Evolutionary conservation across 164 flowering plant species (phyloP), one percentile per base, ranked within the genome.

Genomic region (Paratinospora sagittata): DNA sequence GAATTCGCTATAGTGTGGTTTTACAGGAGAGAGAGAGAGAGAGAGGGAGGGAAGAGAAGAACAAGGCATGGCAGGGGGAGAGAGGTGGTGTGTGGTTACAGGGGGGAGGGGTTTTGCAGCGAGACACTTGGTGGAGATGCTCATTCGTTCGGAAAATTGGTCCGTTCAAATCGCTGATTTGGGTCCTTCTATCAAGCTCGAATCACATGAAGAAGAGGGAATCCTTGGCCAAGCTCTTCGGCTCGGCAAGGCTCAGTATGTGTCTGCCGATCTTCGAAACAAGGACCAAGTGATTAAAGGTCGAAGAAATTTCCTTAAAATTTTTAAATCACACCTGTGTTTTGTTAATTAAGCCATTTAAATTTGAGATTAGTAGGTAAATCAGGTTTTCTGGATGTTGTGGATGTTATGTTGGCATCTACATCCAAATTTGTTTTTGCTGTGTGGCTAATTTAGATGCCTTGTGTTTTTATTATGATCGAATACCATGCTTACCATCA

Each of bases 21-120:
- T 66, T 33, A 3, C 41, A 68, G 71, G 52, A 41, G 36, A 61
- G 63, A 55, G 37, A 21, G 21, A 30, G 36, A n/a, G n/a, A n/a
- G n/a, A n/a, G n/a, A n/a, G n/a, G n/a, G n/a, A n/a, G 71, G 66
- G 16, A 13, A 4, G 34, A 30, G 34, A 30, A 2, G 6, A 11
- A 26, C 12, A 2, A 55, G 21, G 61, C 26, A 82, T 81, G 88
- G 72, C 70, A 11, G 85, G 70, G 70, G 84, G 75, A 75, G 86
- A 81, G 85, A 77, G 77, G 75, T 84, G 90, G 89, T 90, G 97
- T 73, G 86, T 92, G 62, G 99, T 95, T 71, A 95, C 97, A 0
- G 97, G 99, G 0, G 99, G 97, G 4, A 80, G 99, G 68, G 99
- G 99, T 19, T 95, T 95, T 71, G 97, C 92, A 0, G 99, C 97